Percentiles rank a stretch among this genome's conserved stretches.
Conservation (phyloP, 331 rosid genomes). For the Saraca asoca region DNA sequence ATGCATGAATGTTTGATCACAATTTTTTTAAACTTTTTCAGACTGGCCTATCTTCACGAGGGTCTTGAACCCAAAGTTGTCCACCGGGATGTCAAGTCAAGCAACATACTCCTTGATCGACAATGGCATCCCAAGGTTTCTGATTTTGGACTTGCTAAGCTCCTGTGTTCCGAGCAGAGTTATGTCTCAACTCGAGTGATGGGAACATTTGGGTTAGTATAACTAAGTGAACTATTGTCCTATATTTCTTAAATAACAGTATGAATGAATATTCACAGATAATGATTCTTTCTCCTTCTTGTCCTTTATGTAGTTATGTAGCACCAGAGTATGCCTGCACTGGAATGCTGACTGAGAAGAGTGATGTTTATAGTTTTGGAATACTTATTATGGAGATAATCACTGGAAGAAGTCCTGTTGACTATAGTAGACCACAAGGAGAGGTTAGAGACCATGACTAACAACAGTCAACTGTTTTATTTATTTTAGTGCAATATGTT, state of each 20-base stretch:
- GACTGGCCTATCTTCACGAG: slow-evolving; percentile 97
- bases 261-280: background rate
- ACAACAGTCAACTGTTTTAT: background rate
- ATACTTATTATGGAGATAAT: slow-evolving; percentile 91
- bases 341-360: slow-evolving; percentile 95
- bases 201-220: slow-evolving; percentile 99
- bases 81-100: slow-evolving; percentile 92
- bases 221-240: slow-evolving; percentile 21
- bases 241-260: slow-evolving; percentile 2
- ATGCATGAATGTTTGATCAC: slow-evolving; percentile 33
- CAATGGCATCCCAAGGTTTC: slow-evolving; percentile 93
- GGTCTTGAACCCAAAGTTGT: slow-evolving; percentile 99
- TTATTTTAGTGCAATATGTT: slow-evolving; percentile 4
- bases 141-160: slow-evolving; percentile 98
- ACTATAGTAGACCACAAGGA: slow-evolving; percentile 78
- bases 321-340: slow-evolving; percentile 99
- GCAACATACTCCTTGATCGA: slow-evolving; percentile 86
- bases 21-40: slow-evolving; percentile 38
- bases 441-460: slow-evolving; percentile 62
- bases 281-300: slow-evolving; percentile 29
- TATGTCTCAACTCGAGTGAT: slow-evolving; percentile 96
- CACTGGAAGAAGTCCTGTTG: slow-evolving; percentile 92
- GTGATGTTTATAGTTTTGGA: slow-evolving; percentile 94
- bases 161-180: slow-evolving; percentile 77
- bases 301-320: slow-evolving; percentile 70